phyloP scores from a whole-genome alignment of 768 basidiomycete genomes.

The Tulasnella sp. region DNA sequence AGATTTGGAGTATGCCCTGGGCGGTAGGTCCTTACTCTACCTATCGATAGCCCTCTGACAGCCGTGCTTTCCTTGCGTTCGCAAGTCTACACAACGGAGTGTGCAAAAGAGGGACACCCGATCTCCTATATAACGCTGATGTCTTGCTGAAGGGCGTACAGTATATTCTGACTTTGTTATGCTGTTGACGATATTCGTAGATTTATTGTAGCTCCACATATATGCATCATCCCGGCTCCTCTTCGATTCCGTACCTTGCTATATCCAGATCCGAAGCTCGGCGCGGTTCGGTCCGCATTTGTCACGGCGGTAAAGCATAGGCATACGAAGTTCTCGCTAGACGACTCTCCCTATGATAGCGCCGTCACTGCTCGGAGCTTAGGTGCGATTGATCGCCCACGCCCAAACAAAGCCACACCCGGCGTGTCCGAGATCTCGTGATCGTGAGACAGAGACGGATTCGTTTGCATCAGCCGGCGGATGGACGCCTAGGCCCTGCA shows the following conservation, averaged over 20 bases:
- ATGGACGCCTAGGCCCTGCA: background rate
- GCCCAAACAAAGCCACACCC: background rate
- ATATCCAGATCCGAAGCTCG: background rate
- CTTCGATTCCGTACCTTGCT: background rate
- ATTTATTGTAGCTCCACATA: too few relatives aligned
- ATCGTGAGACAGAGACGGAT: background rate
- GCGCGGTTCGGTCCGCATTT: background rate
- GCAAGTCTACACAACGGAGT: background rate
- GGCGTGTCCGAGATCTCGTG: background rate
- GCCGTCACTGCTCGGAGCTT: too few relatives aligned
- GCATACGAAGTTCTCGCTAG: too few relatives aligned
- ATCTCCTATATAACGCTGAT: background rate
- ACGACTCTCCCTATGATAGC: too few relatives aligned
- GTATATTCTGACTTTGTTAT: background rate
- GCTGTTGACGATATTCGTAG: background rate
- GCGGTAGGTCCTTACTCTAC: background rate
- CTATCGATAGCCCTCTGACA: background rate
- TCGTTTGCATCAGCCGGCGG: too few relatives aligned
- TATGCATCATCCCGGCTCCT: background rate
- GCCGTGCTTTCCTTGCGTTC: background rate
- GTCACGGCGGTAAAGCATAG: background rate
- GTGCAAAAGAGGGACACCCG: background rate
- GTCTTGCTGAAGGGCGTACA: background rate
- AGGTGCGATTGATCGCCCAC: background rate
- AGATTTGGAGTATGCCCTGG: background rate